These are phyloP conservation scores for Trichomonascaceae sp. DNA, from an alignment of 1,139 yeast species.

Conservation along the genomic window DNA sequence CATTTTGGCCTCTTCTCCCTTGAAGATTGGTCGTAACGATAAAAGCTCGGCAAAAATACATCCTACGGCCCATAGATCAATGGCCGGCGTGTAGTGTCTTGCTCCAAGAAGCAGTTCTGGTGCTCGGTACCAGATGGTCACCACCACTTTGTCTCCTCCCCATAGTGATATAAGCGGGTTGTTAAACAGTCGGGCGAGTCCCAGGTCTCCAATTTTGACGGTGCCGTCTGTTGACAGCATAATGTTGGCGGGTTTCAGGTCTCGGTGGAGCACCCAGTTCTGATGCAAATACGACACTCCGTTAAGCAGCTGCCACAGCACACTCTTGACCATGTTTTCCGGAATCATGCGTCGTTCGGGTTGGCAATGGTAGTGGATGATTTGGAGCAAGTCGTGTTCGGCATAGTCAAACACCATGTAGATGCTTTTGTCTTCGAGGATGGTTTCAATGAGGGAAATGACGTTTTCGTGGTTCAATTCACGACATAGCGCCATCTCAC, in stretches of 20 bases:
- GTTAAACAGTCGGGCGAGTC: conserved; percentile 81
- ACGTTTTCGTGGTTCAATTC: conserved; percentile 74
- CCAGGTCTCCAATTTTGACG: conserved; percentile 92
- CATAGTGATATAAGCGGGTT: conserved; percentile 82
- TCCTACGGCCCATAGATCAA: conserved; percentile 95
- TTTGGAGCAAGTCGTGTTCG: conserved; percentile 87
- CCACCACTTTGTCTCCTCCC: conserved; percentile 94
- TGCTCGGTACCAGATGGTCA: conserved; percentile 96
- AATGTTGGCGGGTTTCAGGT: conserved; percentile 92
- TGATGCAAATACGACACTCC: conserved; percentile 89
- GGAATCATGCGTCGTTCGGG: conserved; percentile 75
- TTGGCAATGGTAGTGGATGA: conserved; percentile 87
- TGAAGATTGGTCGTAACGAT: conserved; percentile 82
- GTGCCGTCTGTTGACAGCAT: conserved; percentile 86
- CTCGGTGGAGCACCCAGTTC: conserved; percentile 93
- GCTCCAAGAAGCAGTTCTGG: conserved; percentile 88
- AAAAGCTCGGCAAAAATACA: conserved; percentile 88
- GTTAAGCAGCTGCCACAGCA: conserved; percentile 81
- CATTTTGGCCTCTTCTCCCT: conserved; percentile 95
- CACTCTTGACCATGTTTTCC: conserved; percentile 61
- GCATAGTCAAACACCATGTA: conserved; percentile 94
- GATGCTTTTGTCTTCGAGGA: conserved; percentile 81
- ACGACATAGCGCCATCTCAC: conserved; percentile 92
- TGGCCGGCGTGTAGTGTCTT: conserved; percentile 87
- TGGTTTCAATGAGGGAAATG: conserved; percentile 66